These are phyloP conservation scores for Podospora tetraspora DNA, from an alignment of 495 filamentous ascomycete species.

Conservation along the genomic window DNA sequence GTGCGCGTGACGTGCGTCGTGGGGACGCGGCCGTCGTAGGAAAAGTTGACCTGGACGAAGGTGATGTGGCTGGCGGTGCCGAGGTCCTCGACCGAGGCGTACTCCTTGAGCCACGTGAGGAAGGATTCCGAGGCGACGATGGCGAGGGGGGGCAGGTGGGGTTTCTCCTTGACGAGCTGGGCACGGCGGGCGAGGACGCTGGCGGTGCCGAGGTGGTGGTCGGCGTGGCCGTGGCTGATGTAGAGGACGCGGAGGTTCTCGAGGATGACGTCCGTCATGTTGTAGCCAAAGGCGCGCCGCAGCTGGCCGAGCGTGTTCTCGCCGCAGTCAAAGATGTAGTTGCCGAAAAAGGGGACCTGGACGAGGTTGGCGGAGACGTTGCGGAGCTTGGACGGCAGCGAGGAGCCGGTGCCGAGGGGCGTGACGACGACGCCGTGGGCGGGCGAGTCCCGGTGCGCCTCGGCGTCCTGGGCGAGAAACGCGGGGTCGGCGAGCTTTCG, in stretches of 20 bases:
- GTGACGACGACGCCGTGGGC: slow-evolving; percentile 74
- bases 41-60: slow-evolving; percentile 26
- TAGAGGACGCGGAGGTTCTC: slow-evolving; percentile 77
- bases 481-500: slow-evolving; percentile 34
- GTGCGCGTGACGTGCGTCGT: background rate
- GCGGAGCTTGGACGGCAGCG: slow-evolving; percentile 82
- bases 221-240: slow-evolving; percentile 93
- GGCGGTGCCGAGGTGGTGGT: slow-evolving; percentile 85
- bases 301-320: slow-evolving; percentile 94
- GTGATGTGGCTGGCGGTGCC: slow-evolving; percentile 48
- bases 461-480: slow-evolving; percentile 36
- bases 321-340: slow-evolving; percentile 83
- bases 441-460: slow-evolving; percentile 52
- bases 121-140: slow-evolving; percentile 43
- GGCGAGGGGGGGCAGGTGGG: slow-evolving; percentile 9
- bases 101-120: slow-evolving; percentile 70
- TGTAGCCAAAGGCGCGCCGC: slow-evolving; percentile 59
- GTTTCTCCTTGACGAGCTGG: slow-evolving; percentile 25
- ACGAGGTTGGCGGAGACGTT: slow-evolving; percentile 89
- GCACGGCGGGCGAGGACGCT: slow-evolving; percentile 73
- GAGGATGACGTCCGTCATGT: slow-evolving; percentile 62
- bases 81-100: slow-evolving; percentile 68
- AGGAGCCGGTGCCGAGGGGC: slow-evolving; percentile 84
- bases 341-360: slow-evolving; percentile 75
- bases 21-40: too few relatives aligned